Base-by-base conservation (phyloP, 1,284 basidiomycete genomes). In the Cutaneotrichosporon cutaneum region DNA sequence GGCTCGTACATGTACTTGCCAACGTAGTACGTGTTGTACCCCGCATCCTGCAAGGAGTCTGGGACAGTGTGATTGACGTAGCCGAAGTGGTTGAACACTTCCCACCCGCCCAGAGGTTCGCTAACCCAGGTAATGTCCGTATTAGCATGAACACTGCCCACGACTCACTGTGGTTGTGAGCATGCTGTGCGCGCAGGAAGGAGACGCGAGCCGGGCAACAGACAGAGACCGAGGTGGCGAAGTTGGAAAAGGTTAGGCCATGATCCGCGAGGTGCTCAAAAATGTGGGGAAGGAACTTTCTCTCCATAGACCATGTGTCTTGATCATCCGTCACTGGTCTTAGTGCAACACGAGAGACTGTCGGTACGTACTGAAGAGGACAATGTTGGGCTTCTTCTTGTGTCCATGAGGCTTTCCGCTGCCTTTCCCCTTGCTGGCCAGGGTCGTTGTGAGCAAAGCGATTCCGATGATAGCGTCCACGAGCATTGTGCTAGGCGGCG, bases 81-180 rank as follows among this genome's bases (percentile, higher is more conserved):
- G 3, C 72, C 69, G 44, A 69, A 63, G 50, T 69, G 59, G 68
- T 69, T 72, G 59, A 73, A 75, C 16, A 72, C 59, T 3, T 65
- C 63, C 70, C 71, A 75, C 6, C 73, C 73, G 9, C 73, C 73
- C 58, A 59, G 72, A 0, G 73, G 73, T 11, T 56, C 53, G 14
- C 59, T 45, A 4, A 75, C 73, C 22, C 63, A 70, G 1, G 73
- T 73, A 35, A 73, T 61, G 61, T 73, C n/a, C n/a, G n/a, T n/a
- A n/a, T n/a, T n/a, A n/a, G n/a, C n/a, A n/a, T n/a, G n/a, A n/a
- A n/a, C n/a, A n/a, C n/a, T n/a, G n/a, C n/a, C n/a, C n/a, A n/a
- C n/a, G n/a, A n/a, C n/a, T n/a, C n/a, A n/a, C n/a, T 75, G 59
- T 72, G 71, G 64, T 70, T 71, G 64, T 75, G 73, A 7, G 73